Conservation (phyloP, 345 rosid species). For the Alliaria petiolata region DNA sequence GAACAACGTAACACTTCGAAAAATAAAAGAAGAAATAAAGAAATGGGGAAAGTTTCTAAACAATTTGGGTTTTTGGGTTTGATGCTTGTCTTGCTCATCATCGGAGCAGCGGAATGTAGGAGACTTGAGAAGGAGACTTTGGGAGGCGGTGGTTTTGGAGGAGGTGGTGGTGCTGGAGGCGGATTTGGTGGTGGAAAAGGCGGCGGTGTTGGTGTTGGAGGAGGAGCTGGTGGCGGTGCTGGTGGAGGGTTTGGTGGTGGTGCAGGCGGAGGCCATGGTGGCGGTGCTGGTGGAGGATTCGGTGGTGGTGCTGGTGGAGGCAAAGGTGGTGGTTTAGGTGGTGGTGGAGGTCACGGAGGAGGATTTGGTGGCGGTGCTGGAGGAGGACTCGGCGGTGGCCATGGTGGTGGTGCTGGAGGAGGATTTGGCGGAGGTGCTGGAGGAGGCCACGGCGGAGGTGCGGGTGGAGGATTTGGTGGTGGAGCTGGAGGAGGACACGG, state of each 20-base stretch:
- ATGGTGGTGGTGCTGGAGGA: slow-evolving; percentile 13
- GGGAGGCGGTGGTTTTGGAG: slow-evolving; percentile 27
- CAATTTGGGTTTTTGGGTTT: slow-evolving; percentile 21
- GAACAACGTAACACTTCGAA: slow-evolving; percentile 13
- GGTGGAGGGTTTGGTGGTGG: slow-evolving; percentile 22
- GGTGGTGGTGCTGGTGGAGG: slow-evolving; percentile 23
- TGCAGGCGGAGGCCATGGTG: slow-evolving; percentile 7
- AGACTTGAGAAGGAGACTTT: slow-evolving; percentile 33
- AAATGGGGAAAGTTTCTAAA: slow-evolving; percentile 30
- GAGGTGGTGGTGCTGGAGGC: slow-evolving; percentile 30
- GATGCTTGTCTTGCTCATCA: slow-evolving; percentile 30
- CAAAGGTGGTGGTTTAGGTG: neutral
- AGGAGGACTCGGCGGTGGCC: slow-evolving; percentile 12
- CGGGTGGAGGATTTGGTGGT: slow-evolving; percentile 12
- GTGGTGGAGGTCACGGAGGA: slow-evolving; percentile 21
- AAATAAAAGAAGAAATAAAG: neutral
- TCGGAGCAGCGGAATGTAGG: slow-evolving; percentile 34
- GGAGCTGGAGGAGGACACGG: slow-evolving; percentile 21
- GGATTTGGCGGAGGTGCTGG: slow-evolving; percentile 19
- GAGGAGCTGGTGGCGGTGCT: slow-evolving; percentile 12
- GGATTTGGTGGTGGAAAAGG: slow-evolving; percentile 26
- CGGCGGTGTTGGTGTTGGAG: slow-evolving; percentile 23
- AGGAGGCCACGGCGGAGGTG: slow-evolving; percentile 7
- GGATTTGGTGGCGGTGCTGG: slow-evolving; percentile 27
- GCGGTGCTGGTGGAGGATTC: slow-evolving; percentile 16